Evolutionary conservation across 306 rosid species (phyloP).

Genomic region (Quercus rubra): DNA sequence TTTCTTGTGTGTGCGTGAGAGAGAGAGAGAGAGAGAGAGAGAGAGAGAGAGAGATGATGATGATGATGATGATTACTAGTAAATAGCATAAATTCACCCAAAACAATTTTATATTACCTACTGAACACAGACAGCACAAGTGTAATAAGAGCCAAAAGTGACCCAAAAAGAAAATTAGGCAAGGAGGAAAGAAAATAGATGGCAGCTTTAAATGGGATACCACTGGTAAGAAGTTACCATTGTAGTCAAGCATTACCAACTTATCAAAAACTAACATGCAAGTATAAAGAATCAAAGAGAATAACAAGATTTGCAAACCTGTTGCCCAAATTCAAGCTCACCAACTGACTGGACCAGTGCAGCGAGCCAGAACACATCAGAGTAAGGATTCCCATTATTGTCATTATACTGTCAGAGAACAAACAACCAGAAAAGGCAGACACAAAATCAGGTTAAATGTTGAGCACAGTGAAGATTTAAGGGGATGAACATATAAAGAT

Average conservation of each 20-base stretch:
- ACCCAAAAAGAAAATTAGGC: background rate
- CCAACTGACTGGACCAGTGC: conserved; percentile 87
- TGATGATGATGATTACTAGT: too few relatives aligned
- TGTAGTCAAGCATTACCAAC: background rate
- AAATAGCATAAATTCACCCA: too few relatives aligned
- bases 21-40: too few relatives aligned
- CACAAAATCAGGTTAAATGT: background rate
- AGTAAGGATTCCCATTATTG: conserved; percentile 88
- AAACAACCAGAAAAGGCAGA: conserved; percentile 15
- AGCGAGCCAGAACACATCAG: conserved; percentile 97
- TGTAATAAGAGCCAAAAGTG: background rate
- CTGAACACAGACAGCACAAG: too few relatives aligned
- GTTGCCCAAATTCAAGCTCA: conserved; percentile 93
- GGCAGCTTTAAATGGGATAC: background rate
- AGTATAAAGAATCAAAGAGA: background rate
- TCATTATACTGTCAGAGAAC: conserved; percentile 74
- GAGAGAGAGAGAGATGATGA: background rate
- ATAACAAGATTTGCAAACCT: conserved; percentile 48
- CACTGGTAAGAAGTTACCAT: background rate
- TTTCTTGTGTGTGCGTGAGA: background rate
- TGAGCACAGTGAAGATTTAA: background rate
- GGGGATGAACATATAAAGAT: background rate
- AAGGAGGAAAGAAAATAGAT: background rate
- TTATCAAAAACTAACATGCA: background rate
- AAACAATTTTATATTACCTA: too few relatives aligned